These are phyloP conservation scores for Sporothrix humicola DNA, from an alignment of 2,329 filamentous ascomycete species.

Conservation along the genomic window DNA sequence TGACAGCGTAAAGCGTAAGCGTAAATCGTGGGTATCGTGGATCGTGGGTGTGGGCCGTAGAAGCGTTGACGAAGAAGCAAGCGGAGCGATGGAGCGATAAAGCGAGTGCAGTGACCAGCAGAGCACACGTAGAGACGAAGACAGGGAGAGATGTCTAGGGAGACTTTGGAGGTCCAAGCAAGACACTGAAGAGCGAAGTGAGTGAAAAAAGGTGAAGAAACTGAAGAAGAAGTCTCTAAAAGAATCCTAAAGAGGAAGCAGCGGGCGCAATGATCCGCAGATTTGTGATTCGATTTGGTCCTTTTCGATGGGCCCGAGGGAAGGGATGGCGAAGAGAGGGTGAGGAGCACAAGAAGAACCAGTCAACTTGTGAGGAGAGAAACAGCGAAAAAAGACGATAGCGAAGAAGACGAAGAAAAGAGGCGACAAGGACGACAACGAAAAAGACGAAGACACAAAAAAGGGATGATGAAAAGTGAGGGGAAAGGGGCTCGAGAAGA, in stretches of 20 bases:
- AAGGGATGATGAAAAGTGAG: constrained; percentile 20
- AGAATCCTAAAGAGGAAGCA: background rate
- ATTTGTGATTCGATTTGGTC: no score
- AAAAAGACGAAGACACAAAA: background rate
- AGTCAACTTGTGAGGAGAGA: constrained; percentile 4
- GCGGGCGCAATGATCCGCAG: constrained; percentile 21
- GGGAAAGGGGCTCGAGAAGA: background rate
- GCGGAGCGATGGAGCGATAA: background rate
- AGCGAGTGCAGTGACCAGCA: constrained; percentile 34
- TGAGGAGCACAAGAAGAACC: constrained; percentile 11
- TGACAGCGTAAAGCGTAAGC: background rate
- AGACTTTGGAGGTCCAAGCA: constrained; percentile 16
- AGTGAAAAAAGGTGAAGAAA: background rate
- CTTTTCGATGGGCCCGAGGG: constrained; percentile 7
- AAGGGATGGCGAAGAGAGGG: constrained; percentile 22
- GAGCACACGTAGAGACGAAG: constrained; percentile 16
- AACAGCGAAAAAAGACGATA: constrained; percentile 11
- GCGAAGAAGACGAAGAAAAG: background rate
- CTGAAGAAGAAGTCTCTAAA: constrained; percentile 10
- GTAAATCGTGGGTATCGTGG: background rate
- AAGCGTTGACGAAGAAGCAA: constrained; percentile 2
- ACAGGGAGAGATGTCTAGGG: constrained; percentile 22
- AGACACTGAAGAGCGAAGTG: constrained; percentile 13
- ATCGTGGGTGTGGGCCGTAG: constrained; percentile 14
- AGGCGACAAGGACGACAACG: background rate